phyloP scores from a whole-genome alignment of 2,329 filamentous ascomycete species.

The Gnomoniopsis sp. region DNA sequence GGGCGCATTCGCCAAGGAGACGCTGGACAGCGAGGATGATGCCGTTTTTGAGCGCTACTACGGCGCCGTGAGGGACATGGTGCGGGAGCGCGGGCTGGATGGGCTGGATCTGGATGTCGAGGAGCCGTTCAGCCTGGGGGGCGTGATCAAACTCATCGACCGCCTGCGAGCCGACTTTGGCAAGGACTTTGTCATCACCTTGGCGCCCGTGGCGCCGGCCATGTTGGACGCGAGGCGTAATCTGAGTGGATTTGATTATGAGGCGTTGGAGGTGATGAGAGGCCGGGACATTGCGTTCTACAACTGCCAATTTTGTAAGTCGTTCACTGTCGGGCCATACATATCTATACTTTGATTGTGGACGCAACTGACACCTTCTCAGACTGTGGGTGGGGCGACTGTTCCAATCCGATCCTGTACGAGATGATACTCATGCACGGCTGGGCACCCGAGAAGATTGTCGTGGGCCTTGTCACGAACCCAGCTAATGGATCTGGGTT shows the following conservation, averaged over 20 bases:
- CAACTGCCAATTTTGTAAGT: conserved; percentile 64
- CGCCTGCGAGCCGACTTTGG: conserved; percentile 65
- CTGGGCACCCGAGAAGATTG: conserved; percentile 66
- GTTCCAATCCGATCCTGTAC: conserved; percentile 47
- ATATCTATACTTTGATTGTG: neutral
- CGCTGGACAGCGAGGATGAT: conserved; percentile 47
- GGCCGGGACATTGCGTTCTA: conserved; percentile 71
- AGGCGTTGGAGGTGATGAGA: conserved; percentile 61
- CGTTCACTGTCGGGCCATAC: too few species aligned
- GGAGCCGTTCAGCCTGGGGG: conserved; percentile 64
- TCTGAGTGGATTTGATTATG: conserved; percentile 73
- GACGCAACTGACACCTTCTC: neutral
- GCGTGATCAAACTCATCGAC: conserved; percentile 62
- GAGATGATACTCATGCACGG: conserved; percentile 48
- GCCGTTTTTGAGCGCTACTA: conserved; percentile 69
- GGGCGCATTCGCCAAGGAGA: conserved; percentile 55
- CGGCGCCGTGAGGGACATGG: conserved; percentile 56
- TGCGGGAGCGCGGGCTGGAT: conserved; percentile 56
- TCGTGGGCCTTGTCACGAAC: conserved; percentile 73
- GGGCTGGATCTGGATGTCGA: conserved; percentile 74
- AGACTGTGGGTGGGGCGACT: conserved; percentile 78
- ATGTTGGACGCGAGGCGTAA: conserved; percentile 60
- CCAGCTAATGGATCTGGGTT: conserved; percentile 66
- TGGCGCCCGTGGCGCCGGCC: conserved; percentile 75
- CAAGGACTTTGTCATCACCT: conserved; percentile 65